Evolutionary conservation across 163 green algal genomes (phyloP).

Genomic region (Chlorella variabilis): DNA sequence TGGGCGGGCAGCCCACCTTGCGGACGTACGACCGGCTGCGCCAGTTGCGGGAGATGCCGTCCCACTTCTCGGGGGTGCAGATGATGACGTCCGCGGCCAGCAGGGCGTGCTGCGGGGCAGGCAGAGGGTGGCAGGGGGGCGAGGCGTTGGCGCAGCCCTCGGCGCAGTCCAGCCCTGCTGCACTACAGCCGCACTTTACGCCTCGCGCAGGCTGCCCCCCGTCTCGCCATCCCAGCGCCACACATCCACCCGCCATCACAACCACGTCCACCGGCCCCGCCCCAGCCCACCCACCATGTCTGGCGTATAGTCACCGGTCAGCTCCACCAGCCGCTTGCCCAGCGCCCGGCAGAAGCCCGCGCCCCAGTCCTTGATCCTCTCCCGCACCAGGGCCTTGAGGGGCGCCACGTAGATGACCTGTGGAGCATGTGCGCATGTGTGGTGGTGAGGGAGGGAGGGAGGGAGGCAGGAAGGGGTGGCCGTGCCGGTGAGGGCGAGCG

Average conservation of each 20-base stretch:
- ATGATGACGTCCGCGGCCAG: slow-evolving; percentile 95
- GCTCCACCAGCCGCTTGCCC: slow-evolving; percentile 86
- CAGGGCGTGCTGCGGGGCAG: slow-evolving; percentile 58
- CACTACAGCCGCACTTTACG: not conserved
- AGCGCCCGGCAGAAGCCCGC: slow-evolving; percentile 75
- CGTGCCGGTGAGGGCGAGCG: too few species aligned
- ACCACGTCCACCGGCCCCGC: too few species aligned
- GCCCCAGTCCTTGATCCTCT: slow-evolving; percentile 95
- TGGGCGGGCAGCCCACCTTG: slow-evolving; percentile 58
- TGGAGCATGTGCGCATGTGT: too few species aligned
- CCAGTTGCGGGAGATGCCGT: slow-evolving; percentile 95
- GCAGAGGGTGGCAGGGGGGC: not conserved
- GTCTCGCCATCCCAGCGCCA: too few species aligned
- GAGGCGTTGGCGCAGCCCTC: too few species aligned
- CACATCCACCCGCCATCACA: too few species aligned
- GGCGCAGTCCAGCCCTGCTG: too few species aligned
- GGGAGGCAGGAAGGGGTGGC: not conserved
- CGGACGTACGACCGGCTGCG: slow-evolving; percentile 88
- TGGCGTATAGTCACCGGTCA: slow-evolving; percentile 89
- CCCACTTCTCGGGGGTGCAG: slow-evolving; percentile 97
- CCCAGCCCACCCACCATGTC: slow-evolving; percentile 90
- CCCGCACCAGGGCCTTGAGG: slow-evolving; percentile 87
- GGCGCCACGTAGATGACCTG: slow-evolving; percentile 69
- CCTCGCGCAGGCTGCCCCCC: not conserved
- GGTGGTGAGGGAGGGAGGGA: not conserved